These are phyloP conservation scores for Dothistroma pini DNA, from an alignment of 2,329 filamentous ascomycete species.

Conservation along the genomic window DNA sequence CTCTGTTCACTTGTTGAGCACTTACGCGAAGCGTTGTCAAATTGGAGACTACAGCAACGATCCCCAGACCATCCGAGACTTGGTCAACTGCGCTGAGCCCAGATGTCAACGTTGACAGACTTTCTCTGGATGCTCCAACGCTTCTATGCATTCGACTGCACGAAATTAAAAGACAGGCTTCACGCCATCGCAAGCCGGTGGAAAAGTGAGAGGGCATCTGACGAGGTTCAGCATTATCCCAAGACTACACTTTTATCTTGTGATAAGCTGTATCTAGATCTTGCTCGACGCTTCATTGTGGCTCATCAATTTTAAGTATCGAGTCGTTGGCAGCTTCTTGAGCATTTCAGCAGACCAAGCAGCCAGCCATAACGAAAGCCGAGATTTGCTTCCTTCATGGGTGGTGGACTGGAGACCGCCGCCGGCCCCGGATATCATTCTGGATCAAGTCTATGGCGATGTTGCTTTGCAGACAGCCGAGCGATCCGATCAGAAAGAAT, in stretches of 20 bases:
- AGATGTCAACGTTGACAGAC: neutral
- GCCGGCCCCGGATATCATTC: neutral
- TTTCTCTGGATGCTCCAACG: neutral
- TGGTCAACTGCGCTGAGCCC: neutral
- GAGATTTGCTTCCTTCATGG: neutral
- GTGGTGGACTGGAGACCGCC: neutral
- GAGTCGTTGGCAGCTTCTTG: neutral
- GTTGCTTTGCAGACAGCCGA: neutral
- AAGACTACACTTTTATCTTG: neutral
- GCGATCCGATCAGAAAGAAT: neutral
- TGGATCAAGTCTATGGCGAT: neutral
- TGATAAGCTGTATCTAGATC: neutral
- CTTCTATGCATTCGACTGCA: neutral
- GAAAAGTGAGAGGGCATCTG: neutral
- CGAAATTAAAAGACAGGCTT: neutral
- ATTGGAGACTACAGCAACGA: neutral
- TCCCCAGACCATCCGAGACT: neutral
- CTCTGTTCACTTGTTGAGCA: neutral
- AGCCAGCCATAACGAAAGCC: neutral
- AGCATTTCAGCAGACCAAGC: neutral
- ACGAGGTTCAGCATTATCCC: neutral
- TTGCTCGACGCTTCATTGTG: neutral
- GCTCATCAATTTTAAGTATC: neutral
- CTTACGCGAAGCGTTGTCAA: neutral
- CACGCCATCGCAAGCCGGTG: neutral